Evolutionary conservation across 2,329 filamentous ascomycete genomes (phyloP).

Genomic region (Apiospora phragmitis): DNA sequence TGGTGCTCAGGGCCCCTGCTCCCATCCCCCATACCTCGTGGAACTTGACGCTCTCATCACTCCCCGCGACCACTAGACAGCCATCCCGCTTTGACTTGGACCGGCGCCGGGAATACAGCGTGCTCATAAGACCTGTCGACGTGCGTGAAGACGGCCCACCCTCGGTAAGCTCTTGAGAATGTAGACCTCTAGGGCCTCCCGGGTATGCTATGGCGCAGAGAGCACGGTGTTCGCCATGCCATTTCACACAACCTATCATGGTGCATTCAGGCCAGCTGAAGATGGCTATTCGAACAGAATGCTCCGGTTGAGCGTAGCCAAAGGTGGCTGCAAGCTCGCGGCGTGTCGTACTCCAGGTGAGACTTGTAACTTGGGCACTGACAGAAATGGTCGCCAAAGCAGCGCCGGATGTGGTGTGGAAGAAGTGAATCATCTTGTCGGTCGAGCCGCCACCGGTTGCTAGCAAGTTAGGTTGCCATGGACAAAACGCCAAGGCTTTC

Average conservation of each 20-base stretch:
- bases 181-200: constrained; percentile 35
- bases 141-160: background rate
- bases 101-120: constrained; percentile 38
- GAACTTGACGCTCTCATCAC: constrained; percentile 90
- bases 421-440: constrained; percentile 95
- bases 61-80: constrained; percentile 88
- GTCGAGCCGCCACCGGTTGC: constrained; percentile 93
- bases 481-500: constrained; percentile 95
- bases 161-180: background rate
- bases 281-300: constrained; percentile 84
- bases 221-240: constrained; percentile 76
- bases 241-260: constrained; percentile 82
- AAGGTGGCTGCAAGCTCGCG: constrained; percentile 92
- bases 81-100: constrained; percentile 65
- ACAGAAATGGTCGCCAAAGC: constrained; percentile 89
- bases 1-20: constrained; percentile 52
- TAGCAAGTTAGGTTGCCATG: constrained; percentile 84
- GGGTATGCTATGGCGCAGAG: constrained; percentile 89
- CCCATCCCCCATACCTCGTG: constrained; percentile 85
- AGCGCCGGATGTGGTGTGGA: constrained; percentile 80
- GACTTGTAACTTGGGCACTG: constrained; percentile 86
- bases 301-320: constrained; percentile 88
- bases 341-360: constrained; percentile 85
- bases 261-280: constrained; percentile 93
- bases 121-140: constrained; percentile 46